These are phyloP conservation scores for Gossypium davidsonii DNA, from an alignment of 441 rosid genomes.

Conservation along the genomic window DNA sequence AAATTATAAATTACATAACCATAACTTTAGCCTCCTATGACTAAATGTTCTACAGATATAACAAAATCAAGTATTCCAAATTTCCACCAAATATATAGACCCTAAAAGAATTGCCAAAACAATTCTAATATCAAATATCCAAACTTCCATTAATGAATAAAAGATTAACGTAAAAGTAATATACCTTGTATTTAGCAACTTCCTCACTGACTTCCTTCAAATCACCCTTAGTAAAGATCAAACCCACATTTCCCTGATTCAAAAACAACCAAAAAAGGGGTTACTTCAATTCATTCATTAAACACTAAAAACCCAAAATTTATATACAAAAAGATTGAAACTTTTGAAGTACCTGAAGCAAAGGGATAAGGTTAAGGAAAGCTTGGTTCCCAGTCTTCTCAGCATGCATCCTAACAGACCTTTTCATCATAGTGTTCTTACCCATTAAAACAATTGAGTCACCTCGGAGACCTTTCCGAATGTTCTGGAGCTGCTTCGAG, in stretches of 20 bases:
- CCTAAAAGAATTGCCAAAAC: neutral
- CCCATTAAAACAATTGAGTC: constrained; percentile 89
- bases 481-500: constrained; percentile 86
- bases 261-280: neutral
- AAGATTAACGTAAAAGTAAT: neutral
- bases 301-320: neutral
- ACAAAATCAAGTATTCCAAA: neutral
- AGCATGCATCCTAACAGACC: constrained; percentile 69
- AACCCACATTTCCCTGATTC: constrained; percentile 73
- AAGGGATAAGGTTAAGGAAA: constrained; percentile 63
- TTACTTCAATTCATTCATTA: neutral
- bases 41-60: neutral
- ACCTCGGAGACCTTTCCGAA: constrained; percentile 71
- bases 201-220: constrained; percentile 90
- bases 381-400: constrained; percentile 60
- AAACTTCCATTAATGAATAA: neutral
- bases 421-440: constrained; percentile 96
- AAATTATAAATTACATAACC: neutral
- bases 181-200: constrained; percentile 85
- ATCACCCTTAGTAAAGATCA: constrained; percentile 55
- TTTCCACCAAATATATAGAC: neutral
- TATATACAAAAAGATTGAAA: neutral
- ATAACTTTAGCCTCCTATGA: neutral
- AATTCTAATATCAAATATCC: neutral
- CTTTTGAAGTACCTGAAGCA: constrained; percentile 55